Conservation (phyloP, 345 rosid genomes). For the Moringa oleifera region DNA sequence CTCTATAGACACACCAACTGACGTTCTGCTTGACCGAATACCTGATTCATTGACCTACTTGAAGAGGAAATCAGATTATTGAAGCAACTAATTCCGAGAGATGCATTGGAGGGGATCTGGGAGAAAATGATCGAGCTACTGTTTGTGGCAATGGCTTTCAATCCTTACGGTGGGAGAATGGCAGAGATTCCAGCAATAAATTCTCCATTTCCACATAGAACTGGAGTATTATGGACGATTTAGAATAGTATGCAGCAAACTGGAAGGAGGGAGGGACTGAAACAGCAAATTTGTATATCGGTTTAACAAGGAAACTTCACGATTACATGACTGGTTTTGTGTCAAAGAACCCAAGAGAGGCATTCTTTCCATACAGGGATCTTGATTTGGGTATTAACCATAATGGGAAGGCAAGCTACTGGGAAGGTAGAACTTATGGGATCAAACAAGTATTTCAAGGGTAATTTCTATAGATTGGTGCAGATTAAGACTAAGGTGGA, state of each 20-base stretch:
- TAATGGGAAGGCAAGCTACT: too few species aligned
- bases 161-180: slow-evolving; percentile 64
- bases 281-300: slow-evolving; percentile 18
- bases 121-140: slow-evolving; percentile 31
- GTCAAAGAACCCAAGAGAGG: slow-evolving; percentile 47
- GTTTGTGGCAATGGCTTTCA: slow-evolving; percentile 19
- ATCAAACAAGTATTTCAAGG: slow-evolving; percentile 45
- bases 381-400: slow-evolving; percentile 53
- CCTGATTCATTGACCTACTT: not conserved
- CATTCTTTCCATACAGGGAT: slow-evolving; percentile 40
- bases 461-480: slow-evolving; percentile 42
- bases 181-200: slow-evolving; percentile 31
- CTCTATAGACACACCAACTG: slow-evolving; percentile 12
- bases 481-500: slow-evolving; percentile 44
- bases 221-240: slow-evolving; percentile 41
- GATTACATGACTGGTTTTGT: slow-evolving; percentile 46
- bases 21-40: slow-evolving; percentile 23
- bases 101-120: slow-evolving; percentile 28
- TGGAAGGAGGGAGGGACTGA: slow-evolving; percentile 37
- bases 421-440: slow-evolving; percentile 31
- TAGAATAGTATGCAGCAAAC: slow-evolving; percentile 22
- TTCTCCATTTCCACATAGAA: slow-evolving; percentile 54
- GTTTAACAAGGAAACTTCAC: slow-evolving; percentile 29
- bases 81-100: slow-evolving; percentile 30
- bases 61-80: slow-evolving; percentile 57